Evolutionary conservation across 23 red algal genomes (phyloP), one percentile per base, ranked within the genome.

Genomic region (Gracilariopsis chorda): DNA sequence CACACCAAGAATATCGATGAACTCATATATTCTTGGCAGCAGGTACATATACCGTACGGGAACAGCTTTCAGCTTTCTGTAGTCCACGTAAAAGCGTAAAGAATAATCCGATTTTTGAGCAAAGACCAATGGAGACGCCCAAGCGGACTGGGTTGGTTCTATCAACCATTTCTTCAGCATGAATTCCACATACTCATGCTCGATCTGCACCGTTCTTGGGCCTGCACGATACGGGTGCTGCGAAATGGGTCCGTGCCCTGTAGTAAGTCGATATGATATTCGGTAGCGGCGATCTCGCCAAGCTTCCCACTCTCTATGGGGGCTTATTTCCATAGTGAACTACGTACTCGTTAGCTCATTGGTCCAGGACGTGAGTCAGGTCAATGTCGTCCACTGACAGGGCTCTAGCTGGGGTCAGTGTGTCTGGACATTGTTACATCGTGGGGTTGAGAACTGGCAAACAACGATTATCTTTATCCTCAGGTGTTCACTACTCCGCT

Each of bases 51-150:
- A 57, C 63, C 29, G 3, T 2, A 51, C n/a, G 14, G 80, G 8
- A 27, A 62, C 14, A 19, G 80, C 59, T 11, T 85, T 59, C 14
- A 74, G 34, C 17, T 68, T 62, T 4, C 52, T 4, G 59, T 85
- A 85, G 80, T 85, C 80, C 4, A 72, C 59, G 80, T 55, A 85
- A 36, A 85, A 85, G 52, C 59, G 80, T 8, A 61, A 46, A 5
- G 11, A 10, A 34, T 55, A 53, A 52, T 85, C 33, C 23, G 4
- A 32, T 49, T 62, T 85, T 4, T 30, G 80, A 42, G 36, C 80
- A 3, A 85, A 20, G 4, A 85, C 55, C 45, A 85, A 7, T 13
- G 80, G 56, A 5, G 27, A 42, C 7, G 56, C 52, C 58, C 80
- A 85, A 11, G 44, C 59, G 23, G 55, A 45, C 20, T 65, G 29